A percentile compares a stretch with the other conserved stretches of the same genome.
Conservation (phyloP, 2,329 filamentous ascomycete genomes). For the Ascochyta pisi region DNA sequence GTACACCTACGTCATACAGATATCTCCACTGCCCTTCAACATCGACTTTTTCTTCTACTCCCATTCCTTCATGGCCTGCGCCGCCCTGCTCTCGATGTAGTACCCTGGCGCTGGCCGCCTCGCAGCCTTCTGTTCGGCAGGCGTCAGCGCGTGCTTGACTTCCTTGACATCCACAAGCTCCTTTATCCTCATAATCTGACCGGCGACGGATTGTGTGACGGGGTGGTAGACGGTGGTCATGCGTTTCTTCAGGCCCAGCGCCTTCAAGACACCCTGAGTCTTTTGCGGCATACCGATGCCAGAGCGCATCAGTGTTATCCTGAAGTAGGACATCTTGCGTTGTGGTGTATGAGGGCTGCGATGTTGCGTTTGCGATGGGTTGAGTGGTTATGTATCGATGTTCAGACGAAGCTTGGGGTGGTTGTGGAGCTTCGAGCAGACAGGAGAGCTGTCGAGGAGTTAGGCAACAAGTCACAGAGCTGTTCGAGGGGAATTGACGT, state of each 20-base stretch:
- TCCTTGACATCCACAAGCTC: conserved; percentile 85
- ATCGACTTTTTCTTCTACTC: conserved; percentile 1
- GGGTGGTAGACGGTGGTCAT: conserved; percentile 89
- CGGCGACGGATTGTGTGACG: conserved; percentile 79
- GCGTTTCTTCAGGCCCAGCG: conserved; percentile 84
- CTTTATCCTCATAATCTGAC: conserved; percentile 93
- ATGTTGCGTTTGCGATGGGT: neutral
- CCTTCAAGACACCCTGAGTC: conserved; percentile 79
- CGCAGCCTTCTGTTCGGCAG: conserved; percentile 72
- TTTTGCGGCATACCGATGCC: conserved; percentile 83
- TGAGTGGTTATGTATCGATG: conserved; percentile 1
- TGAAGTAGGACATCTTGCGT: conserved; percentile 76
- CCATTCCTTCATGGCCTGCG: conserved; percentile 26
- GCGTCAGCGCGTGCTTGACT: conserved; percentile 70
- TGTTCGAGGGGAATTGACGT: neutral
- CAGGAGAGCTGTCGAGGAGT: conserved; percentile 5
- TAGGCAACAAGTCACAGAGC: neutral
- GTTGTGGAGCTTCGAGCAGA: neutral
- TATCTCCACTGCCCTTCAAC: neutral
- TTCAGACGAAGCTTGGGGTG: neutral
- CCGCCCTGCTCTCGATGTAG: conserved; percentile 69
- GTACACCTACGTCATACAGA: neutral
- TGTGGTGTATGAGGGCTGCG: neutral
- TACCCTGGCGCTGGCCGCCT: conserved; percentile 81
- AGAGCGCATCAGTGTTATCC: conserved; percentile 87